A percentile compares a stretch with the other conserved stretches of the same genome.
Evolutionary conservation across 2,329 filamentous ascomycete genomes (phyloP).

Genomic region (Cadophora sp.): DNA sequence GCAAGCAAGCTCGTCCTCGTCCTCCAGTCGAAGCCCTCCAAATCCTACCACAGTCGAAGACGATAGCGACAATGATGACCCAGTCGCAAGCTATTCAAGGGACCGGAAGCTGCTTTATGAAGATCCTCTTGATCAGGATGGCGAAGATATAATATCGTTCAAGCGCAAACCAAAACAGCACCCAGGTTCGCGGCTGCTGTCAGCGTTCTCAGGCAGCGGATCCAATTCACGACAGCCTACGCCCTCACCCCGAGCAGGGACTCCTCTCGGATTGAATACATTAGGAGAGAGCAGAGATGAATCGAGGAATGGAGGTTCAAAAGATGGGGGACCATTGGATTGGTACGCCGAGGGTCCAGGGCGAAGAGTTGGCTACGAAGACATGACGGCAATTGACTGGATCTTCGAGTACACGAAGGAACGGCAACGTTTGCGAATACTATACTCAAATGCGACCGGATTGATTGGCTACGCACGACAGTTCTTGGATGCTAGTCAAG

Average conservation of each 20-base stretch:
- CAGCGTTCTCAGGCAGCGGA: slow-evolving; percentile 37
- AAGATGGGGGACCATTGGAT: slow-evolving; percentile 65
- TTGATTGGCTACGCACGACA: slow-evolving; percentile 75
- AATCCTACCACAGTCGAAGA: slow-evolving; percentile 38
- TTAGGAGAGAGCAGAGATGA: slow-evolving; percentile 28
- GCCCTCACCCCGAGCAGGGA: slow-evolving; percentile 39
- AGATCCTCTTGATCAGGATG: slow-evolving; percentile 60
- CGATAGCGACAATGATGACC: slow-evolving; percentile 53
- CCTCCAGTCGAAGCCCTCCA: slow-evolving; percentile 38
- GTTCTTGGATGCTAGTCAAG: slow-evolving; percentile 83
- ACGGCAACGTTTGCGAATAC: slow-evolving; percentile 80
- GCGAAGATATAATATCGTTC: slow-evolving; percentile 67
- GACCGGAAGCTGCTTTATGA: slow-evolving; percentile 55
- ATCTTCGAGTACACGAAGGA: slow-evolving; percentile 99
- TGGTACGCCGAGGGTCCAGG: slow-evolving; percentile 93
- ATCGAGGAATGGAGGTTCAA: slow-evolving; percentile 39
- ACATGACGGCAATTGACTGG: slow-evolving; percentile 98
- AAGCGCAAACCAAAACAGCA: slow-evolving; percentile 68
- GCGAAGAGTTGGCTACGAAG: slow-evolving; percentile 90
- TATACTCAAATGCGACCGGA: slow-evolving; percentile 73
- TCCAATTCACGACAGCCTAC: slow-evolving; percentile 35
- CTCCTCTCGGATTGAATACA: slow-evolving; percentile 33
- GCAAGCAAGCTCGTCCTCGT: slow-evolving; percentile 37
- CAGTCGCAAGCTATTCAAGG: slow-evolving; percentile 40
- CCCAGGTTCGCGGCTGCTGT: slow-evolving; percentile 38